These are phyloP conservation scores for Corymbia calophylla DNA, from an alignment of 441 rosid species.

Conservation along the genomic window DNA sequence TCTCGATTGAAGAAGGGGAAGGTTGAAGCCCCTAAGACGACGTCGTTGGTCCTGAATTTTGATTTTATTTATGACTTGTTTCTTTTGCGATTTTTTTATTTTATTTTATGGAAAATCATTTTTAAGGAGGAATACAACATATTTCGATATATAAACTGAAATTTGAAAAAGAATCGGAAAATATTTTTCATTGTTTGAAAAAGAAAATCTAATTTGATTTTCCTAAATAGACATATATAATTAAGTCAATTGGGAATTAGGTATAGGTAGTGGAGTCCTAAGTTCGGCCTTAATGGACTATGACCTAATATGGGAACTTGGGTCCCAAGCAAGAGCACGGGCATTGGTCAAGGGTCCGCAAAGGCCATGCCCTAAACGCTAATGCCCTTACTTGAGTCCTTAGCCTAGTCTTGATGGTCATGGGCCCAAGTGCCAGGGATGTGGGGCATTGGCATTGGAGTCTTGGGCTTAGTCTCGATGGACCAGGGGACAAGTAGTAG, in stretches of 20 bases:
- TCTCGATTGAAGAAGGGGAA: not conserved
- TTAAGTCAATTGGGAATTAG: accelerated
- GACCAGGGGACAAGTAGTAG: not conserved
- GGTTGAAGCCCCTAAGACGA: not conserved
- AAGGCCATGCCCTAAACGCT: not conserved
- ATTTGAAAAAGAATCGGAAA: no score
- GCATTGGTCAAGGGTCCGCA: not conserved
- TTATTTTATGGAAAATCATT: no score
- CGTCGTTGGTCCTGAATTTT: not conserved
- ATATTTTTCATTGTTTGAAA: not conserved
- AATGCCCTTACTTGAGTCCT: not conserved
- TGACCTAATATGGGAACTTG: accelerated
- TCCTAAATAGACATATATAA: not conserved
- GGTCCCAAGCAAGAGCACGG: not conserved
- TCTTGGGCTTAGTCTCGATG: not conserved
- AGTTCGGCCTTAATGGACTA: not conserved
- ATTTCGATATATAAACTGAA: not conserved
- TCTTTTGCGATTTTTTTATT: not conserved
- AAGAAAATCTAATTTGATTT: not conserved
- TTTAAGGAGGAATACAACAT: not conserved
- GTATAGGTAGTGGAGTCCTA: accelerated
- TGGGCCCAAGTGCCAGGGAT: not conserved
- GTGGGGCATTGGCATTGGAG: accelerated
- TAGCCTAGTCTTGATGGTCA: not conserved
- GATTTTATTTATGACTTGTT: not conserved